These are phyloP conservation scores for Typha latifolia DNA, from an alignment of 176 grass and related monocot species.

Conservation along the genomic window DNA sequence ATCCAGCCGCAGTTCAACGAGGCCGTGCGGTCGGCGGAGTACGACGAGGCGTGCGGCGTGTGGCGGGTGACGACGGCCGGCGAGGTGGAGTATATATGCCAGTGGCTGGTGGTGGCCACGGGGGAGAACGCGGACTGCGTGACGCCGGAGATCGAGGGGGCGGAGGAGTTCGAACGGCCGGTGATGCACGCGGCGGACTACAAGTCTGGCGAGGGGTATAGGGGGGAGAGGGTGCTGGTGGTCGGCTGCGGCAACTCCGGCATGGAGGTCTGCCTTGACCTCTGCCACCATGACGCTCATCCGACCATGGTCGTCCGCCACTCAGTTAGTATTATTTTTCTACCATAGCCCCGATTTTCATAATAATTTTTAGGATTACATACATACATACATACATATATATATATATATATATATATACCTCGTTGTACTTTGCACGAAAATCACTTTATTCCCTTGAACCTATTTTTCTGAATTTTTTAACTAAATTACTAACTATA, in stretches of 20 bases:
- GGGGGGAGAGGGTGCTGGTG: conserved; percentile 32
- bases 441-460: too few species aligned
- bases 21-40: conserved; percentile 17
- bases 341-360: too few species aligned
- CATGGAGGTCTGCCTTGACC: conserved; percentile 45
- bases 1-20: conserved; percentile 32
- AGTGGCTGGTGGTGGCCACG: conserved; percentile 43
- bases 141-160: conserved; percentile 24
- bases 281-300: conserved; percentile 37
- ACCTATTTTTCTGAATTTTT: too few species aligned
- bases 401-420: too few species aligned
- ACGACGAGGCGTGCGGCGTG: conserved; percentile 22
- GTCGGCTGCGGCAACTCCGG: conserved; percentile 40
- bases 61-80: conserved; percentile 23
- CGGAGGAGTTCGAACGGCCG: conserved; percentile 4
- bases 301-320: conserved; percentile 36
- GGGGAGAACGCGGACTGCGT: conserved; percentile 43
- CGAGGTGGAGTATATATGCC: conserved; percentile 39
- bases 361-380: too few species aligned
- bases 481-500: too few species aligned
- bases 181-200: conserved; percentile 33
- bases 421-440: too few species aligned
- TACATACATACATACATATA: too few species aligned
- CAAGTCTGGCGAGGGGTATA: conserved; percentile 33
- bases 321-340: conserved; percentile 3